Evolutionary conservation across 129 eudicot species (phyloP).

Genomic region (Logfia minima): DNA sequence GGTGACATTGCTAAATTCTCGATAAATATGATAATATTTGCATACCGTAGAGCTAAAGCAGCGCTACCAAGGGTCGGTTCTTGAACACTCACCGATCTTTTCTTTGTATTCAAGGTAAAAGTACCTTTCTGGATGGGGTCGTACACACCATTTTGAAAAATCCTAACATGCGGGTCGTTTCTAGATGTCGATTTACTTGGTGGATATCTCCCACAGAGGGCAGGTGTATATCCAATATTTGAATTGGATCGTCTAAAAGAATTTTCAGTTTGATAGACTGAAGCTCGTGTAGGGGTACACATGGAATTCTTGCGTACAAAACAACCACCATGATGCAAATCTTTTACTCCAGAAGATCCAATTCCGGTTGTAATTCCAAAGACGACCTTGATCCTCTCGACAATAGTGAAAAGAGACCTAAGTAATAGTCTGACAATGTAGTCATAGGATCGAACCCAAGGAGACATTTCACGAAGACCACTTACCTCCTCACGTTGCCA

Average conservation of each 20-base stretch:
- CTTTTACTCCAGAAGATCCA: constrained; percentile 25
- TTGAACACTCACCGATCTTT: constrained; percentile 39
- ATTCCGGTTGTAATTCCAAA: constrained; percentile 35
- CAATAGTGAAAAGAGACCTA: constrained; percentile 68
- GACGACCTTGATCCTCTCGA: constrained; percentile 63
- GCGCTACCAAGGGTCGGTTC: constrained; percentile 65
- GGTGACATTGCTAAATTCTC: constrained; percentile 83
- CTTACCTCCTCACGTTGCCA: constrained; percentile 88
- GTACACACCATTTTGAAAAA: constrained; percentile 26
- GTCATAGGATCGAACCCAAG: constrained; percentile 80
- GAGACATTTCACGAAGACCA: constrained; percentile 68
- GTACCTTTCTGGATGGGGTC: constrained; percentile 21
- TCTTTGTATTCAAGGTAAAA: constrained; percentile 39
- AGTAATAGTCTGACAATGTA: constrained; percentile 63
- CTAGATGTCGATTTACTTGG: constrained; percentile 30
- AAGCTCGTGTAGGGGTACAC: constrained; percentile 45
- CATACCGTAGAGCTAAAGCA: constrained; percentile 79
- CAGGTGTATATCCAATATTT: constrained; percentile 40
- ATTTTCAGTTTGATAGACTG: constrained; percentile 54
- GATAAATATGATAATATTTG: constrained; percentile 64
- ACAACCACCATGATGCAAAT: constrained; percentile 14
- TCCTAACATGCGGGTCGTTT: constrained; percentile 43
- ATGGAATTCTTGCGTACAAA: constrained; percentile 54
- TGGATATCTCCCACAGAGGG: constrained; percentile 41
- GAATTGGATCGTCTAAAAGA: constrained; percentile 59